Base-by-base conservation (phyloP, 352 stramenopile genomes). In the Phytophthora quininea region DNA sequence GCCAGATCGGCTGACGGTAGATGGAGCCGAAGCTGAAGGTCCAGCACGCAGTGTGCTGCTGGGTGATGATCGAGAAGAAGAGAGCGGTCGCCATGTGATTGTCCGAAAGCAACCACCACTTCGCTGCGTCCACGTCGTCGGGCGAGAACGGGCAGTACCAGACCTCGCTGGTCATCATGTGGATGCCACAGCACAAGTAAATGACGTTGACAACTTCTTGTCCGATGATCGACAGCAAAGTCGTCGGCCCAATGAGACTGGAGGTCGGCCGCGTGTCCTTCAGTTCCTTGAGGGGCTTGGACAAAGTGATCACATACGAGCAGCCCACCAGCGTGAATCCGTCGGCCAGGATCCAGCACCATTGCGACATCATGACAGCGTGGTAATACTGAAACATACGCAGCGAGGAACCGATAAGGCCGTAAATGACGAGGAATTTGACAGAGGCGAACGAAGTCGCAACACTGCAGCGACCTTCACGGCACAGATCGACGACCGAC, bases 401-500 rank as follows among this genome's bases (percentile, higher is more conserved):
- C 30, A 92, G 67, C 7, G 82, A 75, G 27, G 73, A 86, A 15
- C 79, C 69, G 31, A 96, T 79, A 75, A 96, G 66, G 24, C 91
- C 91, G 68, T 97, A 97, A 63, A 97, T 86, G 48, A 97, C 84
- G 49, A 96, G 76, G 59, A 93, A 96, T 69, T 97, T 97, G 66
- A 97, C 85, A 12, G 74, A 82, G 11, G 74, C 80, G 40, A 97
- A 93, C 33, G 90, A 93, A 14, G 89, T 97, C 2, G 91, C 79
- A 27, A 98, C 54, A 51, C 83, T 85, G 76, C 90, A 96, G 8
- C 91, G 85, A 33, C 92, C 92, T 75, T 98, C 92, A 50, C 76
- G 80, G 11, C 91, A 85, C 31, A 98, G 63, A 64, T 97, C 89
- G 5, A 92, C 71, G 29, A 97, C 91, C 32, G 84, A 90, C 24